phyloP scores from a whole-genome alignment of 164 flowering plant species.

The Paratinospora sagittata region DNA sequence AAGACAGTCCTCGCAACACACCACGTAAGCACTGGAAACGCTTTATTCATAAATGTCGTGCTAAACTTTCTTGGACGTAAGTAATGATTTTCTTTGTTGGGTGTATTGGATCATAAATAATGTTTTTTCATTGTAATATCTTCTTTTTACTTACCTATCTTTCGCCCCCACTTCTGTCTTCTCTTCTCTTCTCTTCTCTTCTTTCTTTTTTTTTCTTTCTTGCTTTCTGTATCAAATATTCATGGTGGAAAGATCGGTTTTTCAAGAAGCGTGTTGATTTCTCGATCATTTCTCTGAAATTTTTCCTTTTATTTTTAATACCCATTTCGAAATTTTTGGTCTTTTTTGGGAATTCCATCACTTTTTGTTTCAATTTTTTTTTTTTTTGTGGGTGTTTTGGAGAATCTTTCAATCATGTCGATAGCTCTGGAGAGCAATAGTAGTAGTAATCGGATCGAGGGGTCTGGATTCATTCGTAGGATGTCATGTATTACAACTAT shows the following conservation, averaged over 20 bases:
- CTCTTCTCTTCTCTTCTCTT: neutral
- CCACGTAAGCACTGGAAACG: neutral
- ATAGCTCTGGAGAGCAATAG: constrained; percentile 27
- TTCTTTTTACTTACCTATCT: neutral
- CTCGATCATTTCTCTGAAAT: neutral
- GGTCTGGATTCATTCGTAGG: constrained; percentile 24
- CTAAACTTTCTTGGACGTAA: too few species aligned
- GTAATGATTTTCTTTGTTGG: too few species aligned
- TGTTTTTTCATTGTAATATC: neutral
- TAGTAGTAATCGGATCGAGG: constrained; percentile 16
- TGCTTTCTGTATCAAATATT: neutral
- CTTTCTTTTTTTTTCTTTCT: too few species aligned
- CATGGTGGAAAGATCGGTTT: neutral
- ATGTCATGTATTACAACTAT: constrained; percentile 19
- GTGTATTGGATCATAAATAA: neutral
- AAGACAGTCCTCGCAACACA: neutral
- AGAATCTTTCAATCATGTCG: constrained; percentile 22
- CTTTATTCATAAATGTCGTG: neutral
- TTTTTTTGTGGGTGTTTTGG: neutral
- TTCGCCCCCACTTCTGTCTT: neutral
- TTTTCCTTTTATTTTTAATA: neutral
- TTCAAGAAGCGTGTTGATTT: neutral
- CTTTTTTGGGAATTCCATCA: neutral
- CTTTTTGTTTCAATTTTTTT: neutral
- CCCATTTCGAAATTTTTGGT: neutral